These are phyloP conservation scores for Leccinum olivaceopallidum DNA, from an alignment of 768 basidiomycete species.

Conservation along the genomic window DNA sequence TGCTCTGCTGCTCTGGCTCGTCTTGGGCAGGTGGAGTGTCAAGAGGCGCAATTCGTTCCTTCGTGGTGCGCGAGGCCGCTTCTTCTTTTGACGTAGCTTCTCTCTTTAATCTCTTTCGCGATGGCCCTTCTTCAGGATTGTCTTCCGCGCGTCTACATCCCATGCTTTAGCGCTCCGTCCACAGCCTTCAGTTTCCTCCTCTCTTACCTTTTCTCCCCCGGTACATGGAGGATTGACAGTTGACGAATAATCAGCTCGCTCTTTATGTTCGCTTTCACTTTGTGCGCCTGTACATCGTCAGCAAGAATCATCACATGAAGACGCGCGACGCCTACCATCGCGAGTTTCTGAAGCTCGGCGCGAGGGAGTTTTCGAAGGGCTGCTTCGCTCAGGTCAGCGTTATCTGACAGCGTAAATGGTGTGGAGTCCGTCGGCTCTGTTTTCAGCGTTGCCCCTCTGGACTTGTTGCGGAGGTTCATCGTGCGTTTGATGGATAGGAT, in stretches of 20 bases:
- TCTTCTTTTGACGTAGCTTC: not conserved
- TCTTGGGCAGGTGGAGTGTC: not conserved
- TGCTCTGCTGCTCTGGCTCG: not conserved
- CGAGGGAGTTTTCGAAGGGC: constrained; percentile 28
- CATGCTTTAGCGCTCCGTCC: not conserved
- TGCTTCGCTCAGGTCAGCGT: constrained; percentile 10
- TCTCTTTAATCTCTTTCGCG: constrained; percentile 17
- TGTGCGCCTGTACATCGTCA: constrained; percentile 21
- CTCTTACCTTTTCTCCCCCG: constrained; percentile 17
- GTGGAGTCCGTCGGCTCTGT: not conserved
- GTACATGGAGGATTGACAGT: constrained; percentile 14
- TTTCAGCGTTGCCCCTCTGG: constrained; percentile 8
- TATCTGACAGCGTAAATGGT: not conserved
- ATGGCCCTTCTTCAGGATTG: constrained; percentile 11
- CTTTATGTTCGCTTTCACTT: constrained; percentile 28
- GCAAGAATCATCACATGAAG: not conserved
- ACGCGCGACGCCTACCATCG: constrained; percentile 17
- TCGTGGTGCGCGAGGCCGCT: not conserved
- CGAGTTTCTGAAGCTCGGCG: constrained; percentile 26
- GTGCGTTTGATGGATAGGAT: constrained; percentile 3
- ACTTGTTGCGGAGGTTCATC: constrained; percentile 11
- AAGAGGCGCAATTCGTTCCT: not conserved
- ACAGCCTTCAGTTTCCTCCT: not conserved
- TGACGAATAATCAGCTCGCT: constrained; percentile 27
- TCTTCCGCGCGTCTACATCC: constrained; percentile 8